phyloP scores from a whole-genome alignment of 2,329 filamentous ascomycete genomes.

The Fusarium sp. region DNA sequence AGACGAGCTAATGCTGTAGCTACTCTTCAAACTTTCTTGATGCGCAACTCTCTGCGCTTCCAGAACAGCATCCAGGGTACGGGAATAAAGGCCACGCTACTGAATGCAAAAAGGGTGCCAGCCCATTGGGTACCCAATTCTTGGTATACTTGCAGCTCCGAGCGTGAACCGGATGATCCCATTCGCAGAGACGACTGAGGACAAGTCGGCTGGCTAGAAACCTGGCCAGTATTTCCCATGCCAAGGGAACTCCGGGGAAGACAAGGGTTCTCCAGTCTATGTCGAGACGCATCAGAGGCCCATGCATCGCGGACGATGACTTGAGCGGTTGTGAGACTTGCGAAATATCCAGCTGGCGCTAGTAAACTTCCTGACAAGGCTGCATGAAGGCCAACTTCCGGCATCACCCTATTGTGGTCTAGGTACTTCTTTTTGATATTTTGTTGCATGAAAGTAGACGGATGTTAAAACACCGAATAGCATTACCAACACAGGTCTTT shows the following conservation, averaged over 20 bases:
- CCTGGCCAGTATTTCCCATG: conserved; percentile 11
- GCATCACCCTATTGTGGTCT: conserved; percentile 6
- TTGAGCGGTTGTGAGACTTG: not conserved
- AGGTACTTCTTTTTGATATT: conserved; percentile 14
- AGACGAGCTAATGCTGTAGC: not conserved
- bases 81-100: conserved; percentile 1
- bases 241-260: conserved; percentile 11
- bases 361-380: conserved; percentile 8
- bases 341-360: conserved; percentile 11
- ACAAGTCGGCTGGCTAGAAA: not conserved
- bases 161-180: conserved; percentile 7
- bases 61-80: conserved; percentile 6
- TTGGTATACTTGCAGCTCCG: conserved; percentile 3
- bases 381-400: conserved; percentile 11
- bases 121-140: conserved; percentile 5
- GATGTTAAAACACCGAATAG: conserved; percentile 9
- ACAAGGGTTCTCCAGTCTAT: conserved; percentile 18
- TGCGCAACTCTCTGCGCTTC: conserved; percentile 1
- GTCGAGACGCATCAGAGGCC: conserved; percentile 1
- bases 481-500: not conserved
- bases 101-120: conserved; percentile 1
- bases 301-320: not conserved
- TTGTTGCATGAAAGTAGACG: conserved; percentile 4
- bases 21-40: not conserved
- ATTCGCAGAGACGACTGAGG: conserved; percentile 4